These are phyloP conservation scores for Tolypocladium paradoxum DNA, from an alignment of 2,329 filamentous ascomycete species.

Conservation along the genomic window DNA sequence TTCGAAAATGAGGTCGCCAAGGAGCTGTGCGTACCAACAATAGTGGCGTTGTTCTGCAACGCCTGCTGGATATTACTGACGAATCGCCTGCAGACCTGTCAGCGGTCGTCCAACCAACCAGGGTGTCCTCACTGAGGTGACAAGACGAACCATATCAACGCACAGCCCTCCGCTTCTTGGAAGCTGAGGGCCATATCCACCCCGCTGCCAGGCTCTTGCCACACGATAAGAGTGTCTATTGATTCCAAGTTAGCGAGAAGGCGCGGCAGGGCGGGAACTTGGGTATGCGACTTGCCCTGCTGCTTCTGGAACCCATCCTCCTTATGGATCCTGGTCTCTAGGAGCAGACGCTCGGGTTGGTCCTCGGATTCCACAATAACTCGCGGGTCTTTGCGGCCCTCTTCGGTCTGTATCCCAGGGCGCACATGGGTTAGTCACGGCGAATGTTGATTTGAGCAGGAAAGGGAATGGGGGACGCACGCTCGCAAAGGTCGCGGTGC, in stretches of 20 bases:
- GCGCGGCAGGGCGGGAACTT: constrained; percentile 2
- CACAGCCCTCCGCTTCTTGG: constrained; percentile 91
- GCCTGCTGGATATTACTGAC: constrained; percentile 76
- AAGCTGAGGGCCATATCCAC: constrained; percentile 98
- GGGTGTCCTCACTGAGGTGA: not conserved
- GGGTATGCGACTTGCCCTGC: constrained; percentile 54
- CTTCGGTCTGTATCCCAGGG: constrained; percentile 33
- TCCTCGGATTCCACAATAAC: constrained; percentile 93
- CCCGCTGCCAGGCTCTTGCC: constrained; percentile 76
- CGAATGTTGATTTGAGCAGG: not conserved
- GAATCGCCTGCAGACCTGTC: constrained; percentile 59
- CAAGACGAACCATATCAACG: constrained; percentile 66
- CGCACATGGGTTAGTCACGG: not conserved
- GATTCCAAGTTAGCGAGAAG: constrained; percentile 16
- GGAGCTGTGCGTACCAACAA: not conserved
- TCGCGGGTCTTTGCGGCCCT: constrained; percentile 66
- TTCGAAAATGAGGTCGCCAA: not conserved
- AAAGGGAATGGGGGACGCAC: constrained; percentile 39
- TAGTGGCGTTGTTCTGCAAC: constrained; percentile 35
- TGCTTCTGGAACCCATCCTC: constrained; percentile 98
- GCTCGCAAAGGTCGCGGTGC: constrained; percentile 63
- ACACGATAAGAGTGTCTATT: constrained; percentile 91
- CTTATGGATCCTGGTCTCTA: constrained; percentile 84
- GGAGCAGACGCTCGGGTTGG: constrained; percentile 66
- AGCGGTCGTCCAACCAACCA: constrained; percentile 3